A percentile compares a stretch with the other conserved stretches of the same genome.
Conservation (phyloP, 2,329 filamentous ascomycete genomes). For the Aspergillus cejpii region DNA sequence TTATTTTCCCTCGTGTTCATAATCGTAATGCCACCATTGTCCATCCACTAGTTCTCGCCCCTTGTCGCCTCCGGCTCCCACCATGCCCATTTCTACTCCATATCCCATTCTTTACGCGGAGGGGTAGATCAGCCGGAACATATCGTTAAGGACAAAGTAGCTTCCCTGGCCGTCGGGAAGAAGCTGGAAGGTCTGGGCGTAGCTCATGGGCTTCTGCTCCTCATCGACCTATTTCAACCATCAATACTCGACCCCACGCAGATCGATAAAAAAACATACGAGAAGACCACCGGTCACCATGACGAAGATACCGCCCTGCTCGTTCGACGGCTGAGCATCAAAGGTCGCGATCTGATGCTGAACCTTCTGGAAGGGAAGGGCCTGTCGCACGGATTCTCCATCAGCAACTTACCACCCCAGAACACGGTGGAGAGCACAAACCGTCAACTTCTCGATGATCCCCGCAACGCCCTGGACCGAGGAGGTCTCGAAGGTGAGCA, state of each 20-base stretch:
- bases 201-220: conserved; percentile 80
- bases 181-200: conserved; percentile 84
- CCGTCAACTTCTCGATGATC: conserved; percentile 76
- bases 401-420: background rate
- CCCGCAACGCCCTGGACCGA: conserved; percentile 56
- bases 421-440: conserved; percentile 43
- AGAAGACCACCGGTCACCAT: conserved; percentile 80
- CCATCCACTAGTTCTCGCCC: background rate
- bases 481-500: conserved; percentile 83
- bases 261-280: conserved; percentile 49
- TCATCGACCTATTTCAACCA: conserved; percentile 63
- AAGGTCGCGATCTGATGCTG: conserved; percentile 69
- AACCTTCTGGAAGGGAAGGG: conserved; percentile 73
- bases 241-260: background rate
- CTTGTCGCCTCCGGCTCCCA: background rate
- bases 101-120: conserved; percentile 13
- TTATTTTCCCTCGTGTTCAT: conserved; percentile 10
- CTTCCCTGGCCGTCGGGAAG: conserved; percentile 58
- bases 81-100: background rate
- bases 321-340: conserved; percentile 71
- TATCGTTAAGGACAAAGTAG: conserved; percentile 88
- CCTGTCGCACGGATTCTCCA: conserved; percentile 43
- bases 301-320: conserved; percentile 68
- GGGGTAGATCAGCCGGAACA: conserved; percentile 80
- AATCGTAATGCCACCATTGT: conserved; percentile 9